Conservation (phyloP, 208 protist species). For the Trypanosoma brucei region DNA sequence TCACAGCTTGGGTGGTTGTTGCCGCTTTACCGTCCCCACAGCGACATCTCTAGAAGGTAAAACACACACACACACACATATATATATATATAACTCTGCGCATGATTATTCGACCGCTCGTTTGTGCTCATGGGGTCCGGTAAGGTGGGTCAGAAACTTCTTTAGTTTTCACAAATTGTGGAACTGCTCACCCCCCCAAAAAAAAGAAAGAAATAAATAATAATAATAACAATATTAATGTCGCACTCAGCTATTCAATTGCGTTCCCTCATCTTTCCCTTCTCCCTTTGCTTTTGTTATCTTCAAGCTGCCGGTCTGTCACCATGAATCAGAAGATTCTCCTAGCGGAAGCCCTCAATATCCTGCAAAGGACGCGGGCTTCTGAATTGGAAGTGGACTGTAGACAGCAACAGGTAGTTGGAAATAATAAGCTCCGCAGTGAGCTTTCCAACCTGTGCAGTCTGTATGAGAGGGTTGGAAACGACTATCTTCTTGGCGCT, state of each 20-base stretch:
- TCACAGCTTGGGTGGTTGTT: too few relatives aligned
- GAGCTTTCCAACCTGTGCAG: constrained; percentile 49
- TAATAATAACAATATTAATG: neutral
- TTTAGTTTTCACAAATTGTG: too few relatives aligned
- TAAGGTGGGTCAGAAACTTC: too few relatives aligned
- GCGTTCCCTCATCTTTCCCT: neutral
- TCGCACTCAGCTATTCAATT: neutral
- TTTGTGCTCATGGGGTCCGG: too few relatives aligned
- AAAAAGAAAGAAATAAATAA: too few relatives aligned
- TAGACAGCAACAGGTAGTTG: constrained; percentile 35
- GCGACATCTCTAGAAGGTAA: too few relatives aligned
- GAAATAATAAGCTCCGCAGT: constrained; percentile 31
- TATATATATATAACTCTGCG: too few relatives aligned
- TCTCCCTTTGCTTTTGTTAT: neutral
- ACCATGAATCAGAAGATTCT: constrained; percentile 74
- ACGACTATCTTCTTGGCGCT: constrained; percentile 54
- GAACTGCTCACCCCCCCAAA: too few relatives aligned
- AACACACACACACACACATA: too few relatives aligned
- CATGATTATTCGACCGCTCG: too few relatives aligned
- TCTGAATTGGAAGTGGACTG: constrained; percentile 67
- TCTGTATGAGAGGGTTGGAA: constrained; percentile 52
- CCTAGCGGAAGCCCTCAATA: constrained; percentile 69
- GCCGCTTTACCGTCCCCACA: too few relatives aligned
- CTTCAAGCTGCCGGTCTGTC: neutral
- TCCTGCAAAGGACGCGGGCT: constrained; percentile 67